phyloP scores from a whole-genome alignment of 805 yeast genomes.

The Ogataea degrootiae region DNA sequence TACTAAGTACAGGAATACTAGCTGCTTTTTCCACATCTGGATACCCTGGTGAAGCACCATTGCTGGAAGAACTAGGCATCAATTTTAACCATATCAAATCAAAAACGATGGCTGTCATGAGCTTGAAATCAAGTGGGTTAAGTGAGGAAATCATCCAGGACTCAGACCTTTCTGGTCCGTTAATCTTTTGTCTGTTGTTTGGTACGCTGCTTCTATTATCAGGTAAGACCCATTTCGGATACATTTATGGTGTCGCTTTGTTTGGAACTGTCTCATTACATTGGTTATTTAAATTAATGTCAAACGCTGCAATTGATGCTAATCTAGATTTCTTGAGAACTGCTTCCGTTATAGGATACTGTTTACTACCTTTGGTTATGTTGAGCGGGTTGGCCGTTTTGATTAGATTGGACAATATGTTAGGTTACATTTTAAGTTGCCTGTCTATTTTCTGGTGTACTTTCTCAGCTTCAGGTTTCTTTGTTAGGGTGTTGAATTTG shows the following conservation, averaged over 20 bases:
- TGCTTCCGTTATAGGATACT: slow-evolving; percentile 90
- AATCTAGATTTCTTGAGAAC: slow-evolving; percentile 60
- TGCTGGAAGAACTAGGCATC: slow-evolving; percentile 89
- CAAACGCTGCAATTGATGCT: slow-evolving; percentile 40
- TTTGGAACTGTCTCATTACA: slow-evolving; percentile 86
- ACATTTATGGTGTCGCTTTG: slow-evolving; percentile 92
- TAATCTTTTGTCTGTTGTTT: slow-evolving; percentile 79
- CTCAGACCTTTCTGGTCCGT: slow-evolving; percentile 92
- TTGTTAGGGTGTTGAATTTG: slow-evolving; percentile 77
- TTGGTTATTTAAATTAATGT: slow-evolving; percentile 82
- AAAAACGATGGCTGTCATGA: slow-evolving; percentile 82
- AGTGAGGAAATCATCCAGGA: slow-evolving; percentile 79
- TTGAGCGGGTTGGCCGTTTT: slow-evolving; percentile 69
- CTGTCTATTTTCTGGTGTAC: slow-evolving; percentile 86
- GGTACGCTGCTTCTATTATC: slow-evolving; percentile 78
- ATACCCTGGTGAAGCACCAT: slow-evolving; percentile 91
- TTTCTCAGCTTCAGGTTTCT: slow-evolving; percentile 86
- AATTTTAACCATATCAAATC: slow-evolving; percentile 82
- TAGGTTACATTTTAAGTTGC: slow-evolving; percentile 68
- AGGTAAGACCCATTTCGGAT: slow-evolving; percentile 95
- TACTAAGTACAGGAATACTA: slow-evolving; percentile 67
- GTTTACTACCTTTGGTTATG: slow-evolving; percentile 82
- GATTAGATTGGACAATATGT: slow-evolving; percentile 59
- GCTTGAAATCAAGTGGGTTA: slow-evolving; percentile 56
- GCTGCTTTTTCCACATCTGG: slow-evolving; percentile 94